Percentiles rank a stretch among this genome's conserved stretches.
Conservation (phyloP, 352 stramenopile genomes). For the Pythium periplocum region DNA sequence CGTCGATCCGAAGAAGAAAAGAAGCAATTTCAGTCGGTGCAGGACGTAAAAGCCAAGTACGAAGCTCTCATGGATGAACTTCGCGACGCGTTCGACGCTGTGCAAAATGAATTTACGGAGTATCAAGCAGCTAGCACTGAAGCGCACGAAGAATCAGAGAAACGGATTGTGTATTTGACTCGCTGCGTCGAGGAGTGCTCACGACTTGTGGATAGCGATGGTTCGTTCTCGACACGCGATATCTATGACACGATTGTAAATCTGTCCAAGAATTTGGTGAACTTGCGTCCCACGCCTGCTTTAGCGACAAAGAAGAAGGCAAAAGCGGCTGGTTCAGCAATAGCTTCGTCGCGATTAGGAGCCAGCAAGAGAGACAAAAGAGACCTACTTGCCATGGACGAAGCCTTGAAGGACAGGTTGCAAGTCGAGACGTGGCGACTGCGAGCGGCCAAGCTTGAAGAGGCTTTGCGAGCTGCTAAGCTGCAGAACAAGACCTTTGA, state of each 20-base stretch:
- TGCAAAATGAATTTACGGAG: constrained; percentile 32
- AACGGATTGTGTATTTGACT: constrained; percentile 37
- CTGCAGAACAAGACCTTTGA: constrained; percentile 46
- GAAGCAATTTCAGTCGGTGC: not conserved
- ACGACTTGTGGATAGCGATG: constrained; percentile 19
- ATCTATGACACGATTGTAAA: constrained; percentile 33
- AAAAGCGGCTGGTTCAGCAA: not conserved
- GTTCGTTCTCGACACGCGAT: constrained; percentile 24
- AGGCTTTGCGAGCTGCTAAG: constrained; percentile 25
- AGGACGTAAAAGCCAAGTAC: not conserved
- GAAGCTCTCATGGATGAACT: constrained; percentile 2
- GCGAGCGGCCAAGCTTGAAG: constrained; percentile 28
- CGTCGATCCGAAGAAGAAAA: not conserved
- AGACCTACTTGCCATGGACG: constrained; percentile 1
- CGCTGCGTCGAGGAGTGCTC: constrained; percentile 37
- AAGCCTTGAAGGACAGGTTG: constrained; percentile 2
- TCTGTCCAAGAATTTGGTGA: constrained; percentile 17
- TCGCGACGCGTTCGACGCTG: constrained; percentile 2
- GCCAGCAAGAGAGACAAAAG: constrained; percentile 4
- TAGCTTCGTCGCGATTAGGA: constrained; percentile 2
- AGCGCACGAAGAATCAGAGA: constrained; percentile 26
- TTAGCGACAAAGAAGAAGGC: not conserved
- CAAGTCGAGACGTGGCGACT: constrained; percentile 23
- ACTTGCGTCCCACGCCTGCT: too few species aligned
- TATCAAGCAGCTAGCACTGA: constrained; percentile 19